Evolutionary conservation across 2,329 filamentous ascomycete genomes (phyloP), one percentile per base, ranked within the genome.

Genomic region (Xylariomycetidae sp.): DNA sequence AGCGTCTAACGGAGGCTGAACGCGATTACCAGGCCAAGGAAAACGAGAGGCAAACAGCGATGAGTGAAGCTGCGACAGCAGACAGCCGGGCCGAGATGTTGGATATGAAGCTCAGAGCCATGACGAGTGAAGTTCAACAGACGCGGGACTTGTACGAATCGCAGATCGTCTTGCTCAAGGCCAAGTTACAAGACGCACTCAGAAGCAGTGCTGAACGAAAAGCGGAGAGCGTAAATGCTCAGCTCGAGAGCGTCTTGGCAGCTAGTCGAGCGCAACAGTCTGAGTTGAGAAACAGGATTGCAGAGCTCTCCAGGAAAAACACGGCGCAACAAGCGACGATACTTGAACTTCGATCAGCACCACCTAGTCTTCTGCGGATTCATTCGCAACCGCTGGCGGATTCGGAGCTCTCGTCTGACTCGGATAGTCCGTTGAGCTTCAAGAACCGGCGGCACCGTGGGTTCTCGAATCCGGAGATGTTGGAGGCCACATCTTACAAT

Each of bases 1-100:
- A 71, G 15, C 69, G 74, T 17, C 63, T 86, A 17, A 73, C 75
- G n/a, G 67, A 70, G 12, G 70, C 73, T 14, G 69, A 85, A 40
- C 70, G 77, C 3, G 73, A 79, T 29, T 74, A 75, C 34, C 80
- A 87, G 49, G 74, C 77, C 26, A 72, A 72, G 27, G 79, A 87
- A 46, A 63, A 72, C 20, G 74, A 80, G 38, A 69, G 77, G 25
- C 68, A 80, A 34, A 60, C 62, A 14, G 70, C 75, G 1, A 67
- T 75, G 29, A 68, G 72, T n/a, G 69, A 74, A 17, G 74, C 77
- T 2, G 71, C 75, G 12, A 65, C 74, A 18, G 68, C 81, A 10
- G 69, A 78, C 23, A 74, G 69, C 35, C 71, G 76, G 31, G 69
- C 80, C 6, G 71, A 81, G 43, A 64, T 72, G 34, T 63, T 84